Base-by-base conservation (phyloP, 257 asterid species). In the Primulina huaijiensis region DNA sequence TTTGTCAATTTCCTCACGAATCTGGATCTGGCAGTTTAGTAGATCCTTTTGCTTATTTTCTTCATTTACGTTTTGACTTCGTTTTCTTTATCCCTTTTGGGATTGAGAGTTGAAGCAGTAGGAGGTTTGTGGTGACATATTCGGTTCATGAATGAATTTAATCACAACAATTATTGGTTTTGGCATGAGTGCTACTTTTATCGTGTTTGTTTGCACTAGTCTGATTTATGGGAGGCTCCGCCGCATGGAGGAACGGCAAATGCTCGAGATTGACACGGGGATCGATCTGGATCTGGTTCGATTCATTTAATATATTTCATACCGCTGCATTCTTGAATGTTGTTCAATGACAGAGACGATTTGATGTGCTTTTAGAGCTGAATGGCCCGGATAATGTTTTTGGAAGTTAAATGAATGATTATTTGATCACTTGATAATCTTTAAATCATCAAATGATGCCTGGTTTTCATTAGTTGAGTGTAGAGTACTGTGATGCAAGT, bases 101-200 rank as follows among this genome's bases (percentile, higher is more conserved):
- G 29, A 56, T 20, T 77, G 67, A 21, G 68, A 73, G 43, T 17
- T 60, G 67, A 46, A 72, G 60, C 69, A 72, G 43, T 20, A 20
- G 68, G 74, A 30, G 56, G 20, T 16, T 16, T 4, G 35, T 29
- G 3, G 46, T 76, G 68, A 66, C 73, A 86, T 90, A 95, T 85
- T 90, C 23, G 93, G 90, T 29, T 82, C 89, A 21, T 87, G 88
- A 23, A 83, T 88, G 96, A 92, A 90, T 92, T 82, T 92, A 64
- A 87, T 86, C 40, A 87, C 98, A 27, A 88, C 98, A 64, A 82
- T 92, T 17, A 85, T 92, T 68, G 98, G 98, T 60, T 90, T 92
- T 79, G 97, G 90, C 27, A 92, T 92, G 96, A 90, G 98, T 83
- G 97, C 95, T 5, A 88, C 96, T 60, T 92, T 92, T 85, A 92